These are phyloP conservation scores for Epichloe sylvatica DNA, from an alignment of 2,329 filamentous ascomycete genomes.

Conservation along the genomic window DNA sequence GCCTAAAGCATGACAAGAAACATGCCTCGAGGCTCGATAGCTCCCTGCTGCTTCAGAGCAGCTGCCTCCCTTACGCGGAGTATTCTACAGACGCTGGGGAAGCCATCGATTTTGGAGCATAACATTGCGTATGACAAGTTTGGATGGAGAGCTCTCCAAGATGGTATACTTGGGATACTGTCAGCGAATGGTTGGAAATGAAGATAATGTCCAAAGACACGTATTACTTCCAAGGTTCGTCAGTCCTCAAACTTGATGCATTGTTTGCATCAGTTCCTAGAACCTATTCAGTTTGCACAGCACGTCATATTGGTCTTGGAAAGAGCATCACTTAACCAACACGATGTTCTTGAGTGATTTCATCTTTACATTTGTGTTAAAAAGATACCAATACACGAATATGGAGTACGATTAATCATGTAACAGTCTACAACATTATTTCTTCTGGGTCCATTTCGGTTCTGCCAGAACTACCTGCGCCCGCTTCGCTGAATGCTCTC, in stretches of 20 bases:
- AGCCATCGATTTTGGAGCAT: not conserved
- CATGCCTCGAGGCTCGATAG: not conserved
- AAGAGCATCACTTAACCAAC: not conserved
- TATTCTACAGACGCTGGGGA: not conserved
- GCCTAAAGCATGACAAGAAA: constrained; percentile 8
- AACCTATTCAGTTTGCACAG: not conserved
- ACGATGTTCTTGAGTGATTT: not conserved
- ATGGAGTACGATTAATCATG: not conserved
- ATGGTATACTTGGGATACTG: not conserved
- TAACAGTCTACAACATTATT: not conserved
- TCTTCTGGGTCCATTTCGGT: not conserved
- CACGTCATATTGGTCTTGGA: not conserved
- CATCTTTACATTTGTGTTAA: not conserved
- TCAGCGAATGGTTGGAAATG: not conserved
- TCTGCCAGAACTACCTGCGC: too few species aligned
- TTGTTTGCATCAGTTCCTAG: not conserved
- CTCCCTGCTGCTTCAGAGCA: not conserved
- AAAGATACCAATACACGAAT: not conserved
- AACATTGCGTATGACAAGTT: not conserved
- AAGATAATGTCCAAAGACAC: not conserved
- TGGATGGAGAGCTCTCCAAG: not conserved
- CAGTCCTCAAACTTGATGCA: not conserved
- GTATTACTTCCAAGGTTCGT: too few species aligned
- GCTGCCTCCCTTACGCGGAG: not conserved
- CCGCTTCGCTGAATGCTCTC: not conserved